These are phyloP conservation scores for Gossypium armourianum DNA, from an alignment of 441 rosid genomes.

Conservation along the genomic window DNA sequence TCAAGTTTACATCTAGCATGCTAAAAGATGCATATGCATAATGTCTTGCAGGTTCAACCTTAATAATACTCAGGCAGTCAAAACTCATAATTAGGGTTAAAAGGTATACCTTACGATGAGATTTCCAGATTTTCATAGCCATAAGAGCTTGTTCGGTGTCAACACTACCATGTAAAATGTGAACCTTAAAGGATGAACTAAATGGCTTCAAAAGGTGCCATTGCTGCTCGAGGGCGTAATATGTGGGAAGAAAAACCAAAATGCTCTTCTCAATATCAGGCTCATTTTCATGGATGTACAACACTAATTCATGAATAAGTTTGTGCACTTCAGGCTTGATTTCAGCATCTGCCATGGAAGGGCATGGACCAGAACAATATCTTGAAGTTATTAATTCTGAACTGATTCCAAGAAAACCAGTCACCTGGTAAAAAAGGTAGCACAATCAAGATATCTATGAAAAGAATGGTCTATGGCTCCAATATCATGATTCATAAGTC, in stretches of 20 bases:
- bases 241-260: conserved; percentile 88
- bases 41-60: background rate
- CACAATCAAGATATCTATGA: conserved; percentile 9
- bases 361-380: conserved; percentile 56
- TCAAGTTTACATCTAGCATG: background rate
- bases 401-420: conserved; percentile 41
- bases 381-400: conserved; percentile 34
- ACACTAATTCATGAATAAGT: conserved; percentile 61
- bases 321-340: conserved; percentile 59
- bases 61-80: conserved; percentile 11
- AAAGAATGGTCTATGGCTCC: background rate
- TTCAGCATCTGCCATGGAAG: conserved; percentile 47
- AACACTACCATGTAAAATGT: conserved; percentile 74
- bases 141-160: conserved; percentile 72
- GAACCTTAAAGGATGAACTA: conserved; percentile 53
- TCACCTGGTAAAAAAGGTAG: conserved; percentile 40
- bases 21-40: background rate
- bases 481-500: background rate
- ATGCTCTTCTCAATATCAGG: conserved; percentile 79
- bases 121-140: conserved; percentile 76
- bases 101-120: conserved; percentile 69
- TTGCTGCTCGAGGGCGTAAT: conserved; percentile 69
- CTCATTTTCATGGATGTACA: conserved; percentile 61
- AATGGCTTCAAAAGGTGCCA: conserved; percentile 55
- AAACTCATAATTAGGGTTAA: conserved; percentile 13